Percentiles rank a stretch among this genome's conserved stretches.
These are phyloP conservation scores for Pelargonium citronellum DNA, from an alignment of 441 rosid species.

Conservation along the genomic window DNA sequence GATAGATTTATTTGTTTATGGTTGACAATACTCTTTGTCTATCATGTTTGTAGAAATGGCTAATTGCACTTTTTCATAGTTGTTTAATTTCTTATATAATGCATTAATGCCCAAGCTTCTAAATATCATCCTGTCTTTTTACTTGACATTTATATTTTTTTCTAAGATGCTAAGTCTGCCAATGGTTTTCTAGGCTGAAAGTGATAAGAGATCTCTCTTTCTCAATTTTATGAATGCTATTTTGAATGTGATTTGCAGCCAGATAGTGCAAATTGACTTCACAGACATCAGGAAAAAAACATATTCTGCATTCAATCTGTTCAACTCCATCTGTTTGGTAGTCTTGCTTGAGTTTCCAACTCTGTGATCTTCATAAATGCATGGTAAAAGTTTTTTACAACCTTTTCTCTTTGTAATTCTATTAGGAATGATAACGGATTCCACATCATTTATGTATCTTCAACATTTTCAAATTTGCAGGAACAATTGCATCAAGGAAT, in stretches of 20 bases:
- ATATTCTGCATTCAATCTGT: not conserved
- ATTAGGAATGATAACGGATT: not conserved
- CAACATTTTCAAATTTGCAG: not conserved
- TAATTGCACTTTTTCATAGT: no score
- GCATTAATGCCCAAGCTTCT: not conserved
- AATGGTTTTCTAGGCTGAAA: not conserved
- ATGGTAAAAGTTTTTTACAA: not conserved
- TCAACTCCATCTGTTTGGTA: not conserved
- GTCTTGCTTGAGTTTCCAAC: not conserved
- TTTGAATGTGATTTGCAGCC: not conserved
- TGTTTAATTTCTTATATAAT: not conserved
- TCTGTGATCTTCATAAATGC: slow-evolving; percentile 7
- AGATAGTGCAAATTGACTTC: not conserved
- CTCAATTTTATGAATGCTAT: not conserved
- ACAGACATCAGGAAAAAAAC: slow-evolving; percentile 5
- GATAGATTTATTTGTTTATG: no score
- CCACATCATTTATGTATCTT: not conserved
- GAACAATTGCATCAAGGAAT: slow-evolving; percentile 5
- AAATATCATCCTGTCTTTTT: not conserved
- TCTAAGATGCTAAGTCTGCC: slow-evolving; percentile 6
- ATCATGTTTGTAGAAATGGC: no score
- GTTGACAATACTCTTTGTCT: no score
- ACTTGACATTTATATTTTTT: not conserved
- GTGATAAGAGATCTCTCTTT: not conserved
- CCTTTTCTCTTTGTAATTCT: not conserved